phyloP scores from a whole-genome alignment of 2,329 filamentous ascomycete species.

The Periconia macrospinosa region DNA sequence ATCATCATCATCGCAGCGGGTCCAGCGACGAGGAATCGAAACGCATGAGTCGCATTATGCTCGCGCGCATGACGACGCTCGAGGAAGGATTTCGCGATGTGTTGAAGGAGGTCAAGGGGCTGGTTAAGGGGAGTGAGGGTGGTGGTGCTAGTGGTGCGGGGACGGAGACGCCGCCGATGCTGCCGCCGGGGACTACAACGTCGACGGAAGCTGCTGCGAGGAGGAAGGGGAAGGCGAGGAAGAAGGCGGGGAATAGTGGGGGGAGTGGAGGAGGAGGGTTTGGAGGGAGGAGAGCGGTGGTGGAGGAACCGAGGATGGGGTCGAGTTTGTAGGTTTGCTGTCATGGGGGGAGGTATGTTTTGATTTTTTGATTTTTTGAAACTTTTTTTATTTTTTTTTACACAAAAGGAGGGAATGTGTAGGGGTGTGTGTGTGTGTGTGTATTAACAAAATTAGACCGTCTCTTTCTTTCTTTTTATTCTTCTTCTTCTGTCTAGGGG shows the following conservation, averaged over 20 bases:
- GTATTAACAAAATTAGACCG: too few species aligned
- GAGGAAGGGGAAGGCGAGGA: slow-evolving; percentile 37
- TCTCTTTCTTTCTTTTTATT: too few species aligned
- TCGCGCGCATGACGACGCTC: slow-evolving; percentile 88
- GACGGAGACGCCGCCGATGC: slow-evolving; percentile 15
- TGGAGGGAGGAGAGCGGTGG: slow-evolving; percentile 3
- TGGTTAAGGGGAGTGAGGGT: slow-evolving; percentile 48
- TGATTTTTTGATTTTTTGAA: too few species aligned
- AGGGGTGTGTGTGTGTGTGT: too few species aligned
- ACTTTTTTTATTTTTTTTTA: too few species aligned
- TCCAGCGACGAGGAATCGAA: slow-evolving; percentile 35
- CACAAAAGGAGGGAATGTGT: too few species aligned
- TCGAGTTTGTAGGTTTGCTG: slow-evolving; percentile 22
- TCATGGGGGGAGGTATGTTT: too few species aligned
- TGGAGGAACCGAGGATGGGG: slow-evolving; percentile 24
- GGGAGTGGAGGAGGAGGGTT: slow-evolving; percentile 7
- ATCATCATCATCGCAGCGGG: slow-evolving; percentile 21
- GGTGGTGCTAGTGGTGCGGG: too few species aligned
- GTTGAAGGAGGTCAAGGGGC: slow-evolving; percentile 74
- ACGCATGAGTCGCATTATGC: slow-evolving; percentile 69
- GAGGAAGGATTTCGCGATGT: slow-evolving; percentile 90
- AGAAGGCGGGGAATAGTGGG: slow-evolving; percentile 21
- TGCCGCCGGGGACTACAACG: too few species aligned
- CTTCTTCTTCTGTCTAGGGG: too few species aligned
- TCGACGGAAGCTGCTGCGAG: slow-evolving; percentile 27